These are phyloP conservation scores for Trametes sanguinea DNA, from an alignment of 768 basidiomycete species.

Conservation along the genomic window DNA sequence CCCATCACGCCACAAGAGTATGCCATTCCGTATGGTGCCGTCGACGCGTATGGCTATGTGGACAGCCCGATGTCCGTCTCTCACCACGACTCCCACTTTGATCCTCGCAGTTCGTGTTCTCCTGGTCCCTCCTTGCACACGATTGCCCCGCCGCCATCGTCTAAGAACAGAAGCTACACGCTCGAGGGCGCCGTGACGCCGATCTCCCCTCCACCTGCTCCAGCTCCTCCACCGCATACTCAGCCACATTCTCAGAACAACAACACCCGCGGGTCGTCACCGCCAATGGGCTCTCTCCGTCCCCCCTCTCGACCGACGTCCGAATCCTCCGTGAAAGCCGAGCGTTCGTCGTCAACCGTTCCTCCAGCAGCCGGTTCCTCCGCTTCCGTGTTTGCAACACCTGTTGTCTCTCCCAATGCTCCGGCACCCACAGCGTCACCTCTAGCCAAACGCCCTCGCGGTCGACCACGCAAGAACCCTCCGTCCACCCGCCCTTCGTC, in stretches of 20 bases:
- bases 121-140: neutral
- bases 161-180: conserved; percentile 21
- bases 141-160: neutral
- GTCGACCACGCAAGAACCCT: conserved; percentile 25
- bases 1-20: neutral
- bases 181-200: conserved; percentile 26
- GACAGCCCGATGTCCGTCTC: conserved; percentile 3
- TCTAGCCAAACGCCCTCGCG: conserved; percentile 19
- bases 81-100: neutral
- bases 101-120: neutral
- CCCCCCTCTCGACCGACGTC: neutral
- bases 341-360: neutral
- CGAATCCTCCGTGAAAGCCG: neutral
- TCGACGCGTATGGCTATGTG: neutral
- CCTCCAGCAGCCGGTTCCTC: neutral
- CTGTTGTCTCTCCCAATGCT: too few species aligned
- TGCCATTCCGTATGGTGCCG: neutral
- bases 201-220: conserved; percentile 9
- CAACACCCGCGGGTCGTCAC: neutral
- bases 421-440: neutral
- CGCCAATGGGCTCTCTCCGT: conserved; percentile 9
- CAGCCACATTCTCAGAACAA: neutral
- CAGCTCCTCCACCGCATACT: neutral
- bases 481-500: conserved; percentile 6
- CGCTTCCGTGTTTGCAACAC: neutral